Base-by-base conservation (phyloP, 768 basidiomycete species). In the Boletus pseudopeckii region DNA sequence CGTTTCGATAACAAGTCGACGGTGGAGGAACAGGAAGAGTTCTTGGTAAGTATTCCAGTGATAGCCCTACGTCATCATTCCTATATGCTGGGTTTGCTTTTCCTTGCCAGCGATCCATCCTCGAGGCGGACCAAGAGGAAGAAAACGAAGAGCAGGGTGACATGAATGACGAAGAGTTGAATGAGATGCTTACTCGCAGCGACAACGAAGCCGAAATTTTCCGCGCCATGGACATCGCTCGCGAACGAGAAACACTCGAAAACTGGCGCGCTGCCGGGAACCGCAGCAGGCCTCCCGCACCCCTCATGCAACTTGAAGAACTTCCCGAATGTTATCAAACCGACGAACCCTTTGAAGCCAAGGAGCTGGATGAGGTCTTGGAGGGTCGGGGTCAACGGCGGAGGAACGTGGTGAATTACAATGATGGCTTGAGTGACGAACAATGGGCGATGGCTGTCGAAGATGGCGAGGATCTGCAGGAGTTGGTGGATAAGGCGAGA, bases 1-100 rank as follows among this genome's bases (percentile, higher is more conserved):
- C 92, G 93, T 43, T 98, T 98, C 74, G 97, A 99, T 70, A 96
- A 98, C 74, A 96, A 96, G 74, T 96, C 95, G 20, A 96, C 94
- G 4, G 90, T 93, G 60, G 94, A 96, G 68, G 97, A 99, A 69
- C 94, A 97, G 62, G 96, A 99, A 69, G 92, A 93, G 66, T 88
- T 96, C 60, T 73, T 98, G 74, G 91, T 92, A 63, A 60, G 86
- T 14, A 52, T 40, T 42, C 26, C 13, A 49, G 32, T 26, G 10
- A 45, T 26, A 41, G 37, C 14, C 5, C 4, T 11, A 17, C 15
- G 28, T 28, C 28, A 43, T 41, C n/a, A 5, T 39, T 39, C 46
- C 42, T 46, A 37, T 44, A 61, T 44, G 30, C 24, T 47, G 33
- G 43, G 17, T 45, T 37, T 45, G 10, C 44, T 28, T 67, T 54